Base-by-base conservation (phyloP, 345 rosid species). In the Populus ilicifolia region DNA sequence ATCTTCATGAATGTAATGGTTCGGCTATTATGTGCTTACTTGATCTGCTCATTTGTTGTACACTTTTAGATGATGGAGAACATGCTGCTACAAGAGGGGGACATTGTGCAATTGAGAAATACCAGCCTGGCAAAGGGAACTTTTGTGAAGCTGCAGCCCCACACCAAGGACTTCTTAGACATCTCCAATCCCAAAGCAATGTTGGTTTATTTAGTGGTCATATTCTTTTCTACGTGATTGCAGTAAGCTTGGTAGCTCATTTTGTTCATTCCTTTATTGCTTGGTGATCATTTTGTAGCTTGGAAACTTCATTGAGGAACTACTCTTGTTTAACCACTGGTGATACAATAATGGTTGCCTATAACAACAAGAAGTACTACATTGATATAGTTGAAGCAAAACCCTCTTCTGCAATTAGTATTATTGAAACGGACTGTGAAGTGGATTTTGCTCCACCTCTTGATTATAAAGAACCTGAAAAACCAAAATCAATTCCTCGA, bases 381-480 rank as follows among this genome's bases (percentile, higher is more conserved):
- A 89, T 91, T 69, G 70, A 91, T 80, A 86, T 91, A 68, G 85
- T 91, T 11, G 95, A 88, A 69, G 77, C 92, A n/a, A 89, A 88
- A 72, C 93, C 95, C 64, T 84, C 87, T 63, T 8, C 82, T 46
- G 95, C 93, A 41, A 81, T 91, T 30, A 91, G 92, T 82, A 88
- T 88, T 50, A 89, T 89, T 33, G 95, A 91, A 76, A 89, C 95
- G 5, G 95, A 89, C 69, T 89, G 89, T 62, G 95, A 91, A 78
- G 95, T 91, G 30, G 95, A 87, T 81, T 91, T 89, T 46, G 90
- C 90, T 64, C 87, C 88, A 39, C 92, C 94, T 80, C 90, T 91
- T 46, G 93, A 88, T 78, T 88, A 86, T 71, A 86, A 83, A 83
- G 95, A 88, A 79, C 85, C 84, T 29, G 90, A 87, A 73, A 89